Percentiles rank a stretch among this genome's conserved stretches.
Conservation (phyloP, 2,329 filamentous ascomycete species). For the Hypomyces rosellus region DNA sequence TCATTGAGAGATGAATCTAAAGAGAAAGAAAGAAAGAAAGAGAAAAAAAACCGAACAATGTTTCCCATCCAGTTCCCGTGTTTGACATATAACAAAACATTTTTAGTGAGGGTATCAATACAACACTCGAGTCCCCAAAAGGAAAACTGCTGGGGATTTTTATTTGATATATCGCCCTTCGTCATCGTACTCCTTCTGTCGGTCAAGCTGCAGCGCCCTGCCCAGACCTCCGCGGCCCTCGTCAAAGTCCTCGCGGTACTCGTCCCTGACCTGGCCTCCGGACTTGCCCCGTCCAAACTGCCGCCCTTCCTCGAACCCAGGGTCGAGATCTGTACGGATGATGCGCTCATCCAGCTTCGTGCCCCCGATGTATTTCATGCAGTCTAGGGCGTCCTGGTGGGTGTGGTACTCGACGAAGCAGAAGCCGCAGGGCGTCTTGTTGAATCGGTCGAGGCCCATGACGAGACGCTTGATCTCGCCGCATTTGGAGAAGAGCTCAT, state of each 20-base stretch:
- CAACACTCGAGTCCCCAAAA: neutral
- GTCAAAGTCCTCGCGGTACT: conserved; percentile 96
- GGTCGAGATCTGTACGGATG: conserved; percentile 90
- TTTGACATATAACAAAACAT: neutral
- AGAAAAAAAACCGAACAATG: neutral
- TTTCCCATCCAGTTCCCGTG: neutral
- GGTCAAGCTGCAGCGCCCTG: conserved; percentile 60
- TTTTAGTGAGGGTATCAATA: neutral
- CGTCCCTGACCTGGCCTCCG: conserved; percentile 92
- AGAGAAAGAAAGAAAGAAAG: neutral
- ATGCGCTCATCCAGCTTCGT: conserved; percentile 97
- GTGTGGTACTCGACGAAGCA: conserved; percentile 99
- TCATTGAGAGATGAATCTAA: conserved; percentile 6
- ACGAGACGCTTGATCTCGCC: conserved; percentile 97
- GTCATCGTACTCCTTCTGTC: conserved; percentile 36
- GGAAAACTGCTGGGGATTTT: neutral
- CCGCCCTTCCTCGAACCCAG: conserved; percentile 89
- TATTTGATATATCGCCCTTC: conserved; percentile 20
- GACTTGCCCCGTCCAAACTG: conserved; percentile 96
- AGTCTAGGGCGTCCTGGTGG: conserved; percentile 93
- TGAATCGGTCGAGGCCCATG: conserved; percentile 95
- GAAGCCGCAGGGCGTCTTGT: conserved; percentile 97
- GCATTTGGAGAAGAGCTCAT: conserved; percentile 92
- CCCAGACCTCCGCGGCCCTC: conserved; percentile 89
- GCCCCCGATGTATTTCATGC: conserved; percentile 96